Conservation (phyloP, 2,329 filamentous ascomycete genomes). For the Dothiorella sarmentorum region DNA sequence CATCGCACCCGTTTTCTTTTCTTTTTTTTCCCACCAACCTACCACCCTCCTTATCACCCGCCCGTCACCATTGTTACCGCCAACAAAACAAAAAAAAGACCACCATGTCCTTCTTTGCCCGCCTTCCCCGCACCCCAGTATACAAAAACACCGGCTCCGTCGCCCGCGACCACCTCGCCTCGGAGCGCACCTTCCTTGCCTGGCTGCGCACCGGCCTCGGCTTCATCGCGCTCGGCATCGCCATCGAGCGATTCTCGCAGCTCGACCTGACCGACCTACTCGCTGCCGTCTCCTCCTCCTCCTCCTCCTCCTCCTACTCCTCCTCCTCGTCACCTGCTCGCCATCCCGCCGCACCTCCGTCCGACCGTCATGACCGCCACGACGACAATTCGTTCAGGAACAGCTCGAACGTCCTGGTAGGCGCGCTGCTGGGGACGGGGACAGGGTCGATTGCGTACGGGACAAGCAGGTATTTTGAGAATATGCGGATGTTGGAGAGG, state of each 20-base stretch:
- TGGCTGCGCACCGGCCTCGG: conserved; percentile 53
- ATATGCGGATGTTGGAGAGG: conserved; percentile 41
- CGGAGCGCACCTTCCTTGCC: conserved; percentile 52
- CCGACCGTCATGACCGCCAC: too few relatives aligned
- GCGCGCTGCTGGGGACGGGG: conserved; percentile 45
- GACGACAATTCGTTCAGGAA: neutral
- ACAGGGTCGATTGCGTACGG: conserved; percentile 48
- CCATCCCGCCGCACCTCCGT: too few relatives aligned
- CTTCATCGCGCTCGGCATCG: conserved; percentile 52
- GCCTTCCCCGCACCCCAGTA: conserved; percentile 19
- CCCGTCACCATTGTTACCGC: too few relatives aligned
- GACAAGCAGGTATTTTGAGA: conserved; percentile 47
- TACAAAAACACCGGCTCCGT: conserved; percentile 48
- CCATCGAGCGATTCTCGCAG: conserved; percentile 41
- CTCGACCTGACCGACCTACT: conserved; percentile 38
- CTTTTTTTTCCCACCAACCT: too few relatives aligned
- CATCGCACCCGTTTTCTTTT: too few relatives aligned
- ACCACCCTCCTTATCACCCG: too few relatives aligned
- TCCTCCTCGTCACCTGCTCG: too few relatives aligned
- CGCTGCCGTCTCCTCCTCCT: conserved; percentile 24
- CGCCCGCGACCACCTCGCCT: conserved; percentile 53
- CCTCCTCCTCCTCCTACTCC: too few relatives aligned
- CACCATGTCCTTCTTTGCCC: conserved; percentile 21
- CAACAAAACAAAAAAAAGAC: too few relatives aligned
- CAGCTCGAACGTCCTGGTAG: conserved; percentile 25